A percentile compares a stretch with the other conserved stretches of the same genome.
Evolutionary conservation across 2,329 filamentous ascomycete genomes (phyloP).

Genomic region (Blastomyces parvus): DNA sequence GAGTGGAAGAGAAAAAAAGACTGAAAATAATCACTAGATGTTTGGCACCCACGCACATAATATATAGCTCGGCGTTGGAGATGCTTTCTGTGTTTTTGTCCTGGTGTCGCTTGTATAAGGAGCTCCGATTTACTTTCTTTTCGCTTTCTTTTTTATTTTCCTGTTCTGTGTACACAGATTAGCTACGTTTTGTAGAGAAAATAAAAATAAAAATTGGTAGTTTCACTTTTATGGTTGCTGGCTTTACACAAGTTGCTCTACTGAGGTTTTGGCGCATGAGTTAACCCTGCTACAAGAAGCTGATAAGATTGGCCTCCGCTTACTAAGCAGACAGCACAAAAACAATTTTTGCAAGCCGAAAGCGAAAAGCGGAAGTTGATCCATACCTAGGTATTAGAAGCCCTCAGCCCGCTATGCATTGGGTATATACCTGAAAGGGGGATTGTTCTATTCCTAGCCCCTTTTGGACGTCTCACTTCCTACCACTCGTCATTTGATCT

Average conservation of each 20-base stretch:
- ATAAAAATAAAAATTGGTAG: constrained; percentile 4
- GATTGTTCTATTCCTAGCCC: not conserved
- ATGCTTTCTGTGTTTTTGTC: constrained; percentile 9
- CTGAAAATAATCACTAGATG: constrained; percentile 21
- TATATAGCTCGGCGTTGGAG: constrained; percentile 21
- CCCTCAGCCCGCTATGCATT: not conserved
- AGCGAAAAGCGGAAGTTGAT: not conserved
- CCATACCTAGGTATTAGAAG: too few species aligned
- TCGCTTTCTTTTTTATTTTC: constrained; percentile 3
- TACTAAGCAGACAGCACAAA: not conserved
- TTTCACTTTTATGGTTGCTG: not conserved
- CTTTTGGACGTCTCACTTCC: not conserved
- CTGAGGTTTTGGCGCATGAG: too few species aligned
- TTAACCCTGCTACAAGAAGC: too few species aligned
- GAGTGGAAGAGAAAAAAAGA: constrained; percentile 6
- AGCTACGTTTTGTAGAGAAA: constrained; percentile 10
- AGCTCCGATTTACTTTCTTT: not conserved
- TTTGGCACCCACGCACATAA: constrained; percentile 18
- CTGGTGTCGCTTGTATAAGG: not conserved
- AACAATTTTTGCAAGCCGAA: not conserved
- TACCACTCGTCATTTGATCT: not conserved
- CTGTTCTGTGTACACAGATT: constrained; percentile 13
- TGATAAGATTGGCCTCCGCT: not conserved
- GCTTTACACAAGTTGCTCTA: not conserved
- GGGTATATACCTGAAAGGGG: not conserved